Evolutionary conservation across 768 basidiomycete species (phyloP).

Genomic region (Russula emetica): DNA sequence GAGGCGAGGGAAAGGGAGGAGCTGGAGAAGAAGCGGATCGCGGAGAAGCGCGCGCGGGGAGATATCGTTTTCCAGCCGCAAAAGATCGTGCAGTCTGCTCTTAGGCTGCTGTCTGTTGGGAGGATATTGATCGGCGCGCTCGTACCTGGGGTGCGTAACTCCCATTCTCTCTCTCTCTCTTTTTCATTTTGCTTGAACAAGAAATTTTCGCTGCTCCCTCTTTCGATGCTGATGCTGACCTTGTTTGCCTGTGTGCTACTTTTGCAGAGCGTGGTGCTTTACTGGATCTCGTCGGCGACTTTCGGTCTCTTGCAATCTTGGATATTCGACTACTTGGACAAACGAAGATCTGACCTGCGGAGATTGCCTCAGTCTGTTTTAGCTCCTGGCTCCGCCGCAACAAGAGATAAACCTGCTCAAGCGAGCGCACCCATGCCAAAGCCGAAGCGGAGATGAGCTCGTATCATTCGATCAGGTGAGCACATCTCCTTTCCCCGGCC

Average conservation of each 20-base stretch:
- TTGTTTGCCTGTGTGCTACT: conserved; percentile 2
- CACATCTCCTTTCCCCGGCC: conserved; percentile 14
- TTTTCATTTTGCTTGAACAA: background rate
- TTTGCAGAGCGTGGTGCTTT: conserved; percentile 59
- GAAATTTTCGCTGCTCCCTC: background rate
- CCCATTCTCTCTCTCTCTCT: background rate
- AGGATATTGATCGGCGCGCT: conserved; percentile 65
- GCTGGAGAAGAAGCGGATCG: conserved; percentile 45
- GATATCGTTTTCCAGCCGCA: conserved; percentile 45
- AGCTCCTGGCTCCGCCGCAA: background rate
- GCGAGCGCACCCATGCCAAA: background rate
- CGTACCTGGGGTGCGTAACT: conserved; percentile 61
- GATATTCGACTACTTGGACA: conserved; percentile 62
- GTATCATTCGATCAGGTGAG: conserved; percentile 16
- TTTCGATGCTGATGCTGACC: conserved; percentile 5
- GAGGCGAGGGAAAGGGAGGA: conserved; percentile 50
- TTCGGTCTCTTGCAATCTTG: conserved; percentile 75
- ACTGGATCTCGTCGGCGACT: conserved; percentile 73
- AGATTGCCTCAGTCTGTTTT: background rate
- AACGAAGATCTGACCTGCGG: conserved; percentile 35
- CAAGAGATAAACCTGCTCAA: background rate
- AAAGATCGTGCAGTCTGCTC: conserved; percentile 49
- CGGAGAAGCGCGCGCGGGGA: conserved; percentile 41
- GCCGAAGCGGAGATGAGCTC: conserved; percentile 14
- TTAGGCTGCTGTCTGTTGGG: conserved; percentile 56